A percentile compares a stretch with the other conserved stretches of the same genome.
Conservation (phyloP, 148 eudicot genomes). For the Nepenthes mirabilis region DNA sequence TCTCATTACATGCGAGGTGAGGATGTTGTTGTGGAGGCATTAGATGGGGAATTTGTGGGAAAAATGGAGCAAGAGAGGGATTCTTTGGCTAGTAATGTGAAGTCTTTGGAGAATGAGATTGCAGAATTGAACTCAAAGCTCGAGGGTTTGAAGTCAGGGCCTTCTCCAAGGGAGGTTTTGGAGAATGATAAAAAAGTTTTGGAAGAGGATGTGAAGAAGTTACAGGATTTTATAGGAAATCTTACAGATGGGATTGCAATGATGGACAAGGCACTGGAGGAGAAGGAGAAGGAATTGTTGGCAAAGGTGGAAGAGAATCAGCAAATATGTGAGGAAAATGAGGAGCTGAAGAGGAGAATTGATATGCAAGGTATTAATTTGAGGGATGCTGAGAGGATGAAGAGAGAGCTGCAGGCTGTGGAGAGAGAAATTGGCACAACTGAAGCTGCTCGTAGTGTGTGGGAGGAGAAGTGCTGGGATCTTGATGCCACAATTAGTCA, state of each 20-base stretch:
- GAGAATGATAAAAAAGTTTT: conserved; percentile 43
- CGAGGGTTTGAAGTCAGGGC: conserved; percentile 34
- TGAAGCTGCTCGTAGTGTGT: conserved; percentile 46
- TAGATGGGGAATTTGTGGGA: conserved; percentile 34
- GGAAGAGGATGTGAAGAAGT: conserved; percentile 57
- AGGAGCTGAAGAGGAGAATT: conserved; percentile 67
- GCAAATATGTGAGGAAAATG: conserved; percentile 54
- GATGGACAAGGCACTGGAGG: conserved; percentile 53
- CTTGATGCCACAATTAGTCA: conserved; percentile 46
- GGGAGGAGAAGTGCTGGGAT: conserved; percentile 93
- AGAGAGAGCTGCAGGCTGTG: conserved; percentile 60
- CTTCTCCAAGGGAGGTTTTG: conserved; percentile 40
- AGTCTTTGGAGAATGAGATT: conserved; percentile 19
- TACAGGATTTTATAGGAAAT: conserved; percentile 31
- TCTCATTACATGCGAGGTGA: conserved; percentile 54
- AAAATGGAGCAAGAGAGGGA: conserved; percentile 36
- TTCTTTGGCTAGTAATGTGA: conserved; percentile 19
- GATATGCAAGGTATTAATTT: conserved; percentile 61
- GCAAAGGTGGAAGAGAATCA: conserved; percentile 39
- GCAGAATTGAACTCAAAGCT: conserved; percentile 37
- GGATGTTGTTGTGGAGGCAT: conserved; percentile 41
- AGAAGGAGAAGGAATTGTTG: conserved; percentile 55
- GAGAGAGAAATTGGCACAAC: conserved; percentile 77
- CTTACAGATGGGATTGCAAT: conserved; percentile 26
- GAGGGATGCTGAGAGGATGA: conserved; percentile 98